A percentile compares a stretch with the other conserved stretches of the same genome.
Evolutionary conservation across 768 basidiomycete genomes (phyloP).

Genomic region (Tricholoma hemisulphureum): DNA sequence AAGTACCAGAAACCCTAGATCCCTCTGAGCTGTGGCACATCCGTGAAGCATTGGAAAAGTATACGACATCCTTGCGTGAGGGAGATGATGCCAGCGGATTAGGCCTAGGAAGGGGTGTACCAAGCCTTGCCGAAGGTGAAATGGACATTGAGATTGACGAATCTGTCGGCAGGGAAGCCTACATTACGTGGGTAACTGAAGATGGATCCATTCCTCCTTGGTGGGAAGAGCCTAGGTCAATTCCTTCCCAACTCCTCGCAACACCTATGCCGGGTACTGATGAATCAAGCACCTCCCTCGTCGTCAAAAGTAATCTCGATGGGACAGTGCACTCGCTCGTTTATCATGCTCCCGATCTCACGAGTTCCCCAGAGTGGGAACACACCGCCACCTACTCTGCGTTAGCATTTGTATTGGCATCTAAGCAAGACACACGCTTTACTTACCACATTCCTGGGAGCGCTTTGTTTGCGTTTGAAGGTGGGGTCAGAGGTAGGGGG

Average conservation of each 20-base stretch:
- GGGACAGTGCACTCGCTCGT: constrained; percentile 60
- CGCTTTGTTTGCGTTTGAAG: constrained; percentile 81
- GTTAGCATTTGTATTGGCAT: constrained; percentile 89
- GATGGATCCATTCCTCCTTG: constrained; percentile 48
- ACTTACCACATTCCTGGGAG: constrained; percentile 64
- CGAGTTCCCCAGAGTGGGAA: constrained; percentile 48
- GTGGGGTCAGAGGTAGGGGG: constrained; percentile 60
- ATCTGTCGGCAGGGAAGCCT: constrained; percentile 62
- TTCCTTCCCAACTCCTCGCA: constrained; percentile 59
- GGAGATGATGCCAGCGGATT: constrained; percentile 61
- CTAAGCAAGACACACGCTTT: constrained; percentile 87
- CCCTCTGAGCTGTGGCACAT: constrained; percentile 79
- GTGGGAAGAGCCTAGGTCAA: constrained; percentile 33
- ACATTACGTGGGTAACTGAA: constrained; percentile 64
- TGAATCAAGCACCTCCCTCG: constrained; percentile 39
- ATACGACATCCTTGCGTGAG: constrained; percentile 61
- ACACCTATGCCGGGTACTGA: constrained; percentile 60
- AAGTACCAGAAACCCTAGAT: constrained; percentile 87
- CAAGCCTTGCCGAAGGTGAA: constrained; percentile 84
- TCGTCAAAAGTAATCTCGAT: constrained; percentile 73
- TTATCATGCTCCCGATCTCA: constrained; percentile 21
- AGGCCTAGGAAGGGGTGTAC: constrained; percentile 66
- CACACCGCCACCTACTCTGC: constrained; percentile 87
- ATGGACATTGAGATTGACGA: constrained; percentile 88
- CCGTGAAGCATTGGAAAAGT: constrained; percentile 82